Evolutionary conservation across 768 basidiomycete genomes (phyloP).

Genomic region (Hericium rajendrae): DNA sequence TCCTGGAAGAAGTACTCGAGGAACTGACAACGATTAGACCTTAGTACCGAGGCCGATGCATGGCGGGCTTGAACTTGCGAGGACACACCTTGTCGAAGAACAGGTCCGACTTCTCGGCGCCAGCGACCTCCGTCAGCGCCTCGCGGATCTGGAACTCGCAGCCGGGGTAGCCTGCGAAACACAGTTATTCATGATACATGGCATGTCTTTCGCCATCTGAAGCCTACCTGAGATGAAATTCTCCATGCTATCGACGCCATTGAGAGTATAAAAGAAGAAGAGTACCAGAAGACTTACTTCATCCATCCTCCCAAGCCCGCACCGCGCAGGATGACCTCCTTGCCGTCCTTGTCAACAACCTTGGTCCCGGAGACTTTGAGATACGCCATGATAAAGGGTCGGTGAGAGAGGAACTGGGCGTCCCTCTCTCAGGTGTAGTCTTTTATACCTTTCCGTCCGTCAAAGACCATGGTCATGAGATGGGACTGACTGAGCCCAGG

Average conservation of each 20-base stretch:
- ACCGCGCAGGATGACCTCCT: constrained; percentile 54
- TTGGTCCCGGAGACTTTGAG: constrained; percentile 50
- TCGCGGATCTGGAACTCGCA: constrained; percentile 74
- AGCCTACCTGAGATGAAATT: constrained; percentile 57
- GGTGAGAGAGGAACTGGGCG: not conserved
- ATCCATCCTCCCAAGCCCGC: constrained; percentile 83
- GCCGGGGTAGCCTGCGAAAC: constrained; percentile 54
- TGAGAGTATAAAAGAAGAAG: too few relatives aligned
- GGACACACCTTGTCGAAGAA: constrained; percentile 73
- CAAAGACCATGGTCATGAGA: not conserved
- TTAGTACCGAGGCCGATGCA: not conserved
- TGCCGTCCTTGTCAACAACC: constrained; percentile 46
- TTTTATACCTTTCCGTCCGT: not conserved
- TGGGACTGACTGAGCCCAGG: not conserved
- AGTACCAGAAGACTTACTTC: too few relatives aligned
- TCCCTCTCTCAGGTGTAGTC: not conserved
- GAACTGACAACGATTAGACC: constrained; percentile 35
- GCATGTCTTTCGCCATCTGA: not conserved
- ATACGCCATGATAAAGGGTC: constrained; percentile 33
- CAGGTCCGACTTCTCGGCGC: constrained; percentile 56
- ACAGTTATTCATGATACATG: not conserved
- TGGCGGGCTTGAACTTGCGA: not conserved
- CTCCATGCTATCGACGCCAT: constrained; percentile 45
- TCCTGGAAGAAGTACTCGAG: constrained; percentile 79
- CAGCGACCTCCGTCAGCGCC: constrained; percentile 56